These are phyloP conservation scores for Persicaria tinctoria DNA, from an alignment of 148 eudicot species.

Conservation along the genomic window DNA sequence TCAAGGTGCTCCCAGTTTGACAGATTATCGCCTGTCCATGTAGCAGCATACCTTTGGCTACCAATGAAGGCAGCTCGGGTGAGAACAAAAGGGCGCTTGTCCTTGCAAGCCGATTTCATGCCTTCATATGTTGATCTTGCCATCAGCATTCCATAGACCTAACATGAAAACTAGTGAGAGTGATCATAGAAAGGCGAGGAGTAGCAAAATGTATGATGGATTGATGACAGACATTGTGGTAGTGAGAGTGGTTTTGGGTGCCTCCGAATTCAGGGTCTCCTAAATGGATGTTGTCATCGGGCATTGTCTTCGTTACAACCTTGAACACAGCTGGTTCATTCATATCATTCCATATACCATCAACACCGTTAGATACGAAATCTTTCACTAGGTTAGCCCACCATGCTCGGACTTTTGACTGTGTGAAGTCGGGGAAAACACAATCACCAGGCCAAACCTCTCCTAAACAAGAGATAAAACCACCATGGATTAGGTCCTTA, in stretches of 20 bases:
- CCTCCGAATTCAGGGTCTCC: slow-evolving; percentile 94
- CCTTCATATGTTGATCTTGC: slow-evolving; percentile 96
- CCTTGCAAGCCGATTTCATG: slow-evolving; percentile 55
- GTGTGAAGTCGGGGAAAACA: slow-evolving; percentile 92
- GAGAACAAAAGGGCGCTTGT: slow-evolving; percentile 88
- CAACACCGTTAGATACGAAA: slow-evolving; percentile 75
- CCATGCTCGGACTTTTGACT: slow-evolving; percentile 83
- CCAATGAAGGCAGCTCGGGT: slow-evolving; percentile 95
- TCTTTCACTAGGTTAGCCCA: slow-evolving; percentile 86
- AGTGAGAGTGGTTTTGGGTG: slow-evolving; percentile 70
- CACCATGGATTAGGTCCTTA: neutral
- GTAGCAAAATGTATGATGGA: neutral
- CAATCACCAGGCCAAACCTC: slow-evolving; percentile 99
- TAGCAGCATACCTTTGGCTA: slow-evolving; percentile 96
- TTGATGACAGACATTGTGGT: slow-evolving; percentile 66
- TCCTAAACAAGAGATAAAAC: slow-evolving; percentile 29
- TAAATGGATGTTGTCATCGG: slow-evolving; percentile 76
- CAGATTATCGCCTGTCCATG: slow-evolving; percentile 99
- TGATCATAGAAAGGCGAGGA: neutral
- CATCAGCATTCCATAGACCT: slow-evolving; percentile 98
- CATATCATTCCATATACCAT: slow-evolving; percentile 99
- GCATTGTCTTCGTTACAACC: slow-evolving; percentile 87
- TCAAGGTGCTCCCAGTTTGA: slow-evolving; percentile 99
- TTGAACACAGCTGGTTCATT: slow-evolving; percentile 94
- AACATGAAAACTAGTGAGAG: slow-evolving; percentile 4